phyloP scores from a whole-genome alignment of 75 land plant species.

The Gnetum montanum region DNA sequence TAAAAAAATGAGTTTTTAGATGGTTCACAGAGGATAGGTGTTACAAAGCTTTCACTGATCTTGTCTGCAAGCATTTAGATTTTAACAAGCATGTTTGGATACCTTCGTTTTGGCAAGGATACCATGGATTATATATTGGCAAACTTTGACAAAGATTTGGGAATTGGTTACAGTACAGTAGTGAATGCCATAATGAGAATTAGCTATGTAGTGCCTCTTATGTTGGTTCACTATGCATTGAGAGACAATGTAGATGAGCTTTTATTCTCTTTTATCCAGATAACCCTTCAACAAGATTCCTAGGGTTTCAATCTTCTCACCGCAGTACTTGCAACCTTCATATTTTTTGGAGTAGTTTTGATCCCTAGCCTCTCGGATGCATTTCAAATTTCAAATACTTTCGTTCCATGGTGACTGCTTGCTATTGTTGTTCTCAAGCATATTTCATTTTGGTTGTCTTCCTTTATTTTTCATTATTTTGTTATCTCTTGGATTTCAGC shows the following conservation, averaged over 20 bases:
- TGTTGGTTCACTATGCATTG: constrained; percentile 75
- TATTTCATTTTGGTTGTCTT: constrained; percentile 75
- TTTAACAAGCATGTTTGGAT: constrained; percentile 58
- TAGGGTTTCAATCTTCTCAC: constrained; percentile 43
- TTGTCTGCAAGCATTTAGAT: constrained; percentile 60
- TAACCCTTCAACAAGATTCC: constrained; percentile 30
- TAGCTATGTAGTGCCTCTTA: constrained; percentile 68
- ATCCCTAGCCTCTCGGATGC: constrained; percentile 92
- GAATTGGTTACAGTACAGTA: constrained; percentile 36
- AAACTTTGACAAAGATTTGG: constrained; percentile 70
- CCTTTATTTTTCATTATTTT: constrained; percentile 23
- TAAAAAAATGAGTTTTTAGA: constrained; percentile 71
- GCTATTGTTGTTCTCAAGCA: no score
- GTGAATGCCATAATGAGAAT: constrained; percentile 51
- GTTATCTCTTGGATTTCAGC: no score
- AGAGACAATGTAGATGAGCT: constrained; percentile 68
- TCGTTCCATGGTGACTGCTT: no score
- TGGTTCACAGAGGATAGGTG: constrained; percentile 28
- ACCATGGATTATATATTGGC: constrained; percentile 65
- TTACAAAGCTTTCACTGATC: constrained; percentile 38
- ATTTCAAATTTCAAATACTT: constrained; percentile 86
- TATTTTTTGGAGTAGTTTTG: constrained; percentile 58
- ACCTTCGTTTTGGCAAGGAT: constrained; percentile 62
- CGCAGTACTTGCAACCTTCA: constrained; percentile 23
- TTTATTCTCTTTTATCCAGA: constrained; percentile 42